A percentile compares a stretch with the other conserved stretches of the same genome.
phyloP scores from a whole-genome alignment of 2,329 filamentous ascomycete genomes.

The Pseudocercospora fijiensis region DNA sequence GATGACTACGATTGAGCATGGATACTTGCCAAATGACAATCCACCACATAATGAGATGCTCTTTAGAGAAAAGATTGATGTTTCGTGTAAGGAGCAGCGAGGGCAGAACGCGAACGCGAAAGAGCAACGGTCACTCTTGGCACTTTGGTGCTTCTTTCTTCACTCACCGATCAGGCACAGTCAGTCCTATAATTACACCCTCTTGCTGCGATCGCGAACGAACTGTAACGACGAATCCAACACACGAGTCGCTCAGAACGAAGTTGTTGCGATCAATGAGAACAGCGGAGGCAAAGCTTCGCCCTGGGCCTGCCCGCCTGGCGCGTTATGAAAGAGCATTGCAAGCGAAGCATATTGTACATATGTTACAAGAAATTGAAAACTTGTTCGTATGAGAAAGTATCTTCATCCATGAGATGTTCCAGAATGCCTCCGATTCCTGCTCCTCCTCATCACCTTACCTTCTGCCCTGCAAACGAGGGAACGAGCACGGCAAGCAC shows the following conservation, averaged over 20 bases:
- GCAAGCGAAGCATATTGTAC: neutral
- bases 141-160: too few species aligned
- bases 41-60: neutral
- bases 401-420: neutral
- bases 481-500: neutral
- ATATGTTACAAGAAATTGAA: neutral
- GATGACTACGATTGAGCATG: neutral
- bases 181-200: too few species aligned
- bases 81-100: too few species aligned
- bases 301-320: neutral
- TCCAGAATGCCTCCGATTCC: neutral
- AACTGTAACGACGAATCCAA: too few species aligned
- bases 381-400: neutral
- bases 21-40: neutral
- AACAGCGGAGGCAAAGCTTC: neutral
- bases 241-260: too few species aligned
- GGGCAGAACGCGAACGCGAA: too few species aligned
- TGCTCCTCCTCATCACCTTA: neutral
- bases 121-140: too few species aligned
- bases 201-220: too few species aligned
- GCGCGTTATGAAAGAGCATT: neutral
- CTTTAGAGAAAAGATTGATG: neutral
- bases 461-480: neutral
- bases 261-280: slow-evolving; percentile 1
- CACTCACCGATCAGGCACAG: neutral